These are phyloP conservation scores for Penicillium janthinellum DNA, from an alignment of 2,329 filamentous ascomycete species.

Conservation along the genomic window DNA sequence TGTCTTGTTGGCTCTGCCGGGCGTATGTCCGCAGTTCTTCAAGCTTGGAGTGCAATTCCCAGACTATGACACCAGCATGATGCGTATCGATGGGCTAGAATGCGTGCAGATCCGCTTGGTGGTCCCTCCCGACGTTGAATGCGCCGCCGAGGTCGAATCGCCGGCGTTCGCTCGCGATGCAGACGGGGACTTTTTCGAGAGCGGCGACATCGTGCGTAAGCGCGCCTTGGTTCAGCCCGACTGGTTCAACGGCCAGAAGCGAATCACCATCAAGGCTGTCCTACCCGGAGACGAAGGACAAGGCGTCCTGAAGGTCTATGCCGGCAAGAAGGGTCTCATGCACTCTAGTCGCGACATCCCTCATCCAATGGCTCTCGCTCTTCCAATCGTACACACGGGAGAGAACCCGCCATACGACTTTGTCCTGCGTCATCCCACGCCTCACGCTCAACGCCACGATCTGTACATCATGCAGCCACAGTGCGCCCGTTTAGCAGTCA, in stretches of 20 bases:
- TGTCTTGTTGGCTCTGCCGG: constrained; percentile 80
- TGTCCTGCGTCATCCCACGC: constrained; percentile 87
- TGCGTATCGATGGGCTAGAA: constrained; percentile 86
- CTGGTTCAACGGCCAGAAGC: constrained; percentile 84
- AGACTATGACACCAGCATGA: constrained; percentile 86
- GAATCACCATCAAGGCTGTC: constrained; percentile 90
- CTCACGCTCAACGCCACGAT: constrained; percentile 95
- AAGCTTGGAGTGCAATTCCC: constrained; percentile 75
- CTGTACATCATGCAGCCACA: constrained; percentile 97
- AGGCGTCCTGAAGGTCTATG: constrained; percentile 86
- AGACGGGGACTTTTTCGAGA: constrained; percentile 93
- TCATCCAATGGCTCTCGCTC: constrained; percentile 81
- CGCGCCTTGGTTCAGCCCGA: constrained; percentile 86
- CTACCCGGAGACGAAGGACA: constrained; percentile 89
- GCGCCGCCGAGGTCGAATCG: constrained; percentile 88
- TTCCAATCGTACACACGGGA: constrained; percentile 88
- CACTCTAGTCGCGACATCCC: constrained; percentile 96
- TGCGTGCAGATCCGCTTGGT: constrained; percentile 87
- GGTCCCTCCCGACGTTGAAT: constrained; percentile 86
- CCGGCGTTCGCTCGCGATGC: constrained; percentile 75
- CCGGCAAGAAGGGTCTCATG: constrained; percentile 92
- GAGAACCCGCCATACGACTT: constrained; percentile 96
- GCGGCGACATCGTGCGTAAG: constrained; percentile 81
- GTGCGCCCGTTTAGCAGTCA: constrained; percentile 81
- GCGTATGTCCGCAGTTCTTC: constrained; percentile 86